Conservation (phyloP, 768 basidiomycete genomes). For the Tylopilus sp. region DNA sequence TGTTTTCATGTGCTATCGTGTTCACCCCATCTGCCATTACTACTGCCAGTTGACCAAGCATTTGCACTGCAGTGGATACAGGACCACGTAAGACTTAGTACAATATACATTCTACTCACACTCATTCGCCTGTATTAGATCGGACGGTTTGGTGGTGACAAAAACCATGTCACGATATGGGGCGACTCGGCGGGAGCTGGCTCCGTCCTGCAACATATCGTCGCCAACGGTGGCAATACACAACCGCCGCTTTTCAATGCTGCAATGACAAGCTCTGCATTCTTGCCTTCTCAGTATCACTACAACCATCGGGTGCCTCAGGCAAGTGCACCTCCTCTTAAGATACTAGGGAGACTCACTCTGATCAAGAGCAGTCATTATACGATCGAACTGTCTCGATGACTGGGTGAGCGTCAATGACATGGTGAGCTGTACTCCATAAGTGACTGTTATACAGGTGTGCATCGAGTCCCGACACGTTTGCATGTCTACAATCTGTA, state of each 20-base stretch:
- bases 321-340: not conserved
- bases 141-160: conserved; percentile 31
- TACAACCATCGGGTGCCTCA: conserved; percentile 4
- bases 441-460: not conserved
- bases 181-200: conserved; percentile 9
- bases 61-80: conserved; percentile 36
- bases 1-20: no score
- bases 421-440: no score
- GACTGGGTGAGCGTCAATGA: not conserved
- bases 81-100: conserved; percentile 22
- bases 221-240: conserved; percentile 6
- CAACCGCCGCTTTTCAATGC: conserved; percentile 5
- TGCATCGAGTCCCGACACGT: not conserved
- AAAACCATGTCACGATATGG: conserved; percentile 10
- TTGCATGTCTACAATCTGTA: conserved; percentile 18
- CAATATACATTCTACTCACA: not conserved
- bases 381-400: not conserved
- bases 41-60: conserved; percentile 33
- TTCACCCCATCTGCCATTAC: no score
- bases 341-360: no score
- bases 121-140: conserved; percentile 20
- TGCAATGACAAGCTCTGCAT: conserved; percentile 9
- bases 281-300: conserved; percentile 4
- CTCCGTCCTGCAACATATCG: conserved; percentile 10
- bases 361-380: not conserved